Conservation (phyloP, 345 rosid genomes). For the Ceriops tagal region DNA sequence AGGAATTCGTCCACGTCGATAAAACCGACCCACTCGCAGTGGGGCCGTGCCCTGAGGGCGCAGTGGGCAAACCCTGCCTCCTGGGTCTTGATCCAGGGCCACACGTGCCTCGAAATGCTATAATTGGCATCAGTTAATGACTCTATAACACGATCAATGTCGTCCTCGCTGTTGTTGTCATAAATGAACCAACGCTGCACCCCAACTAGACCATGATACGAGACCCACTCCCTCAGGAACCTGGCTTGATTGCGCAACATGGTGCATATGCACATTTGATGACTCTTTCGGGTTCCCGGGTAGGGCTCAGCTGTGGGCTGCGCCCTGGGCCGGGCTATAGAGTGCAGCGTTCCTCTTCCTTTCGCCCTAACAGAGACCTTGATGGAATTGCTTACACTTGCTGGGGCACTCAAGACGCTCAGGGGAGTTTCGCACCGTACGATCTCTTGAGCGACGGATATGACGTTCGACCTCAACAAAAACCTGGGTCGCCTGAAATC, state of each 20-base stretch:
- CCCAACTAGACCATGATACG: slow-evolving; percentile 67
- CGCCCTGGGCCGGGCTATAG: slow-evolving; percentile 60
- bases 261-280: slow-evolving; percentile 69
- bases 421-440: slow-evolving; percentile 71
- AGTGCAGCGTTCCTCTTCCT: slow-evolving; percentile 46
- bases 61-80: slow-evolving; percentile 89
- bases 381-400: slow-evolving; percentile 15
- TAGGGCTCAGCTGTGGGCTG: slow-evolving; percentile 17
- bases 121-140: slow-evolving; percentile 28
- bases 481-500: slow-evolving; percentile 47
- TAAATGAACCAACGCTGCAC: slow-evolving; percentile 75
- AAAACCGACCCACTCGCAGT: slow-evolving; percentile 80
- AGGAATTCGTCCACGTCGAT: slow-evolving; percentile 78
- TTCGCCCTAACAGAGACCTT: slow-evolving; percentile 68
- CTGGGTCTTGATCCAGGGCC: slow-evolving; percentile 96
- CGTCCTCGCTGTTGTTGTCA: slow-evolving; percentile 85
- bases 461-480: slow-evolving; percentile 41
- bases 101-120: slow-evolving; percentile 51
- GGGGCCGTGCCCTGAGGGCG: slow-evolving; percentile 53
- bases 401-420: slow-evolving; percentile 41
- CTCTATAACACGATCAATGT: slow-evolving; percentile 34
- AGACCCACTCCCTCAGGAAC: slow-evolving; percentile 70
- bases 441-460: slow-evolving; percentile 74
- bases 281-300: slow-evolving; percentile 25
- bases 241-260: slow-evolving; percentile 72